phyloP scores from a whole-genome alignment of 2,329 filamentous ascomycete genomes.

The Phyllosticta citribraziliensis region DNA sequence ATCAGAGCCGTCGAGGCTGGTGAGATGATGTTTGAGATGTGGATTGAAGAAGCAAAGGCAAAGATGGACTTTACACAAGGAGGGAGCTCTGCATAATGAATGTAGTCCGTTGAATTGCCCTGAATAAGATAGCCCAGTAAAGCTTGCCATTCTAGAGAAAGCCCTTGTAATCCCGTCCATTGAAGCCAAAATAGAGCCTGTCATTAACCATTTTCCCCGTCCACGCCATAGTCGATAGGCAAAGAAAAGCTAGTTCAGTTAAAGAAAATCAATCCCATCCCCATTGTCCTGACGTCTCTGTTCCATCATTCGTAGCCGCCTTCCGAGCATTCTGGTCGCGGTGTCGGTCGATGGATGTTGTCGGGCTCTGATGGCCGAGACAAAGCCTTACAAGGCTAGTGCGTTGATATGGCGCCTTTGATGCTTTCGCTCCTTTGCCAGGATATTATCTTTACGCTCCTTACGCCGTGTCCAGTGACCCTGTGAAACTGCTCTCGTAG shows the following conservation, averaged over 20 bases:
- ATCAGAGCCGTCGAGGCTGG: slow-evolving; percentile 55
- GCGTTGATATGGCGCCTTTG: neutral
- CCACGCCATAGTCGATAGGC: too few species aligned
- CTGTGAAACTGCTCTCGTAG: too few species aligned
- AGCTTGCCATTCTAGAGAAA: too few species aligned
- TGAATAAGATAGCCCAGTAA: neutral
- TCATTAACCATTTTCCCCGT: too few species aligned
- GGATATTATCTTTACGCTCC: neutral
- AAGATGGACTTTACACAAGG: slow-evolving; percentile 31
- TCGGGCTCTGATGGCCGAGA: neutral
- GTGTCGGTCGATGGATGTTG: too few species aligned
- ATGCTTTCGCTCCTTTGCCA: neutral
- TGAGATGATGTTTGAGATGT: slow-evolving; percentile 57
- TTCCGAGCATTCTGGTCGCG: too few species aligned
- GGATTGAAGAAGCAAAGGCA: slow-evolving; percentile 55
- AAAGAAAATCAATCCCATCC: too few species aligned
- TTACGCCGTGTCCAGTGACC: neutral
- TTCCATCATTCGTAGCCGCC: too few species aligned
- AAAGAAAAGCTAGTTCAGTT: too few species aligned
- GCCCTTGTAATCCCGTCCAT: too few species aligned
- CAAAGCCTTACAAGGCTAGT: neutral
- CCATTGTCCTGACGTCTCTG: too few species aligned
- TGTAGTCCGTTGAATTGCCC: neutral
- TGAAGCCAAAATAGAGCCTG: too few species aligned
- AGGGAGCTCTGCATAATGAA: neutral